Conservation (phyloP, 2,329 filamentous ascomycete species). For the Colletotrichum siamense region DNA sequence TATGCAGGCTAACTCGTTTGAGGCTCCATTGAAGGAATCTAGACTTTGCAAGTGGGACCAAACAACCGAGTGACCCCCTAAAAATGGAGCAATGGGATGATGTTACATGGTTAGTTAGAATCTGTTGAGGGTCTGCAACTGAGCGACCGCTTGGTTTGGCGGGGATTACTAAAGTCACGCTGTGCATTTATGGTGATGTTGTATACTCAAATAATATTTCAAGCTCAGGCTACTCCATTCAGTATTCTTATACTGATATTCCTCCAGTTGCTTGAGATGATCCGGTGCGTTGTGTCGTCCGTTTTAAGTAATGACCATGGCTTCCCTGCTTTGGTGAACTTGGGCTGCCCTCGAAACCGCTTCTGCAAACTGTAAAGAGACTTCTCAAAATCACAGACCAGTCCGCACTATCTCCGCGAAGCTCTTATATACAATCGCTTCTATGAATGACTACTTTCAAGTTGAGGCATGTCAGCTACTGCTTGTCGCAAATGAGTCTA, state of each 20-base stretch:
- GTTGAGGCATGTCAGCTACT: not conserved
- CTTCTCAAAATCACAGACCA: not conserved
- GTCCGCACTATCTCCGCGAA: not conserved
- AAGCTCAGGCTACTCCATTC: not conserved
- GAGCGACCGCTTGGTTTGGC: not conserved
- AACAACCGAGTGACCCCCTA: not conserved
- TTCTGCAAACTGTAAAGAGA: not conserved
- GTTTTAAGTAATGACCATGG: not conserved
- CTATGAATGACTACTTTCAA: not conserved
- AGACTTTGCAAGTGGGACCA: not conserved
- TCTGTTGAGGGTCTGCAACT: not conserved
- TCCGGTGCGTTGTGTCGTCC: not conserved
- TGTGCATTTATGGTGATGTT: not conserved
- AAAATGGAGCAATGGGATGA: not conserved
- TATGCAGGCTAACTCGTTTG: not conserved
- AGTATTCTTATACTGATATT: not conserved
- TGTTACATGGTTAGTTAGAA: accelerated
- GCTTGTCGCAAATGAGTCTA: not conserved
- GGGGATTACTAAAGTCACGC: not conserved
- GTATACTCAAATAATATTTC: not conserved
- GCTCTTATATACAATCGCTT: not conserved
- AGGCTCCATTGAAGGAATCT: not conserved
- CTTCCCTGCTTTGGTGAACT: not conserved
- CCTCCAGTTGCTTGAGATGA: not conserved
- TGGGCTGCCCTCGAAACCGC: not conserved